Evolutionary conservation across 495 filamentous ascomycete genomes (phyloP), one percentile per base, ranked within the genome.

Genomic region (Daldinia decipiens): DNA sequence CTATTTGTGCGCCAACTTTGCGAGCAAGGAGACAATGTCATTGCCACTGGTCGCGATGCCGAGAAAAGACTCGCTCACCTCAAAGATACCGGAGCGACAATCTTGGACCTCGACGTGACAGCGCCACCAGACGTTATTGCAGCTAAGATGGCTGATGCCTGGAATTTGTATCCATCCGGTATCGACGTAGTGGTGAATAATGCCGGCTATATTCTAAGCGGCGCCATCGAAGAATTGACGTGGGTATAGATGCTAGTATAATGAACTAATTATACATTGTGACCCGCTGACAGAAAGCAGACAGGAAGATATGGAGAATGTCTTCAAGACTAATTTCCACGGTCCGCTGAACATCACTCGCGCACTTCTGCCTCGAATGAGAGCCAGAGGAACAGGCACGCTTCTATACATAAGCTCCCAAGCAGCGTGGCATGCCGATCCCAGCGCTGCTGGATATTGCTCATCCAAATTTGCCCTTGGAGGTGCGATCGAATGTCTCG

Each of bases 171-270:
- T 19, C 32, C 55, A 13, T 52, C 52, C 4, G 54, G 40, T 3
- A 67, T 71, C 21, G 68, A 71, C 9, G 63, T 71, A 9, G 8
- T 71, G 21, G 68, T 67, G 47, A 88, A 88, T 76, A 89, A 87
- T 59, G 87, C 87, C 2, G 86, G 86, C 4, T 82, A 82, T 45
- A 77, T 78, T 26, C 68, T 83, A 6, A 70, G 75, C 15, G 82
- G 82, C 5, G 77, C 78, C n/a, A 67, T 83, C 15, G 86, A 87
- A 62, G 78, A 81, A 47, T 62, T 77, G 7, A 81, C 68, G 79
- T 80, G 80, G 70, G 80, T 54, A 59, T 27, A 17, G 5, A 32
- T 34, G 13, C 12, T 17, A 4, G 17, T 67, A 3, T 1, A 4
- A 12, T 3, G n/a, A n/a, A n/a, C n/a, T 26, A 13, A 26, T 34